Base-by-base conservation (phyloP, 1,284 basidiomycete species). In the Rhodofomes roseus region DNA sequence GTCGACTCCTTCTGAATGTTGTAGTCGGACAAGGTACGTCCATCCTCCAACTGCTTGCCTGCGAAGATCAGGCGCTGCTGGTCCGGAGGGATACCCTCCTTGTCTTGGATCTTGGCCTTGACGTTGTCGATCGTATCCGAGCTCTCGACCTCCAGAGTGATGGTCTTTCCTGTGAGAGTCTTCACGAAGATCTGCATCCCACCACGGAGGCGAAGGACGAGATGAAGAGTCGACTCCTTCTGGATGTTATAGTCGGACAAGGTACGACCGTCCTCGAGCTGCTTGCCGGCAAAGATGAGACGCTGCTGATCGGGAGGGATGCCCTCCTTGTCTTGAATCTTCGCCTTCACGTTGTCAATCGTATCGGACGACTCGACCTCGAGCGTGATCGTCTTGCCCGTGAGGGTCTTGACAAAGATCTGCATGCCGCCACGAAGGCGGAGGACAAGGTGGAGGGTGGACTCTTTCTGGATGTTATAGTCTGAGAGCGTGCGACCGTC, bases 41-140 rank as follows among this genome's bases (percentile, higher is more conserved):
- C 89, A 65, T 92, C 89, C 72, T 92, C 88, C 39, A 95, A 83
- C 75, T 94, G 92, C 79, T 94, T 93, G 65, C 92, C 92, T 56
- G 92, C 92, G 62, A 94, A 95, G 79, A 95, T 94, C 46, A 94
- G 77, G 68, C 90, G 88, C 74, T 93, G 90, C 71, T 93, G 90
- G 75, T 93, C 90, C 50, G 88, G 88, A n/a, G 89, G 88, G 60
- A 90, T 90, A 31, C 81, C 80, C 64, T 80, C 79, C 72, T 81
- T 81, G 64, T 81, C 79, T 65, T 81, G 79, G 40, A 82, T 82
- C 76, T 81, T 82, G 18, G 79, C 78, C 72, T 81, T 81, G 37
- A 81, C 80, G 59, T 81, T 80, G 66, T 81, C 80, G 58, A 80
- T 81, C 1, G 79, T 81, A 66, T 81, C 79, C 2, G 79, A 80